phyloP scores from a whole-genome alignment of 2,329 filamentous ascomycete genomes.

The Claviceps humidiphila region DNA sequence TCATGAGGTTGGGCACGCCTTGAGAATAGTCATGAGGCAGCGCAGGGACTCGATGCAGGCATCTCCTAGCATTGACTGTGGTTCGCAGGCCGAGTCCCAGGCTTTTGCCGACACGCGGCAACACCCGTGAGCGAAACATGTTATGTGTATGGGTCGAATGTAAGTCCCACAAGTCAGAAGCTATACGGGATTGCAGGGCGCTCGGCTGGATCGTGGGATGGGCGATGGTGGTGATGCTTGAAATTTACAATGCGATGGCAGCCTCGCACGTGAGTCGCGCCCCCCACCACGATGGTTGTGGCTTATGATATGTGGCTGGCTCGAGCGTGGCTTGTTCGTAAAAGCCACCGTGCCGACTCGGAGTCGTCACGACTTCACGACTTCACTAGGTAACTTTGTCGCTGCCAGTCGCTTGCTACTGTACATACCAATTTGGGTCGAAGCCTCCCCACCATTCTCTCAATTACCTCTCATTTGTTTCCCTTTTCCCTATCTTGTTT shows the following conservation, averaged over 20 bases:
- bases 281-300: background rate
- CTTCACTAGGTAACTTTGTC: too few relatives aligned
- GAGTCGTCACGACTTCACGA: too few relatives aligned
- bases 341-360: too few relatives aligned
- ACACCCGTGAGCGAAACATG: constrained; percentile 42
- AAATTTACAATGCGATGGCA: background rate
- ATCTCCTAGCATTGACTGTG: constrained; percentile 23
- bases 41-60: constrained; percentile 33
- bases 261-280: background rate
- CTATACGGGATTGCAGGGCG: background rate
- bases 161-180: background rate
- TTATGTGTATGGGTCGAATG: background rate
- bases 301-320: background rate
- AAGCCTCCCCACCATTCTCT: too few relatives aligned
- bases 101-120: constrained; percentile 30
- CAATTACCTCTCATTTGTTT: too few relatives aligned
- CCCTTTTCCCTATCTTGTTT: too few relatives aligned
- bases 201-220: background rate
- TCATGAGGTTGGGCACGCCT: constrained; percentile 58
- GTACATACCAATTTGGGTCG: too few relatives aligned
- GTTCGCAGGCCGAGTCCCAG: constrained; percentile 22
- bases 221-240: background rate
- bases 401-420: too few relatives aligned
- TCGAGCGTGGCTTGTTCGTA: background rate
- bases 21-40: constrained; percentile 33